Evolutionary conservation across 2,329 filamentous ascomycete genomes (phyloP).

Genomic region (Colletotrichum falcatum): DNA sequence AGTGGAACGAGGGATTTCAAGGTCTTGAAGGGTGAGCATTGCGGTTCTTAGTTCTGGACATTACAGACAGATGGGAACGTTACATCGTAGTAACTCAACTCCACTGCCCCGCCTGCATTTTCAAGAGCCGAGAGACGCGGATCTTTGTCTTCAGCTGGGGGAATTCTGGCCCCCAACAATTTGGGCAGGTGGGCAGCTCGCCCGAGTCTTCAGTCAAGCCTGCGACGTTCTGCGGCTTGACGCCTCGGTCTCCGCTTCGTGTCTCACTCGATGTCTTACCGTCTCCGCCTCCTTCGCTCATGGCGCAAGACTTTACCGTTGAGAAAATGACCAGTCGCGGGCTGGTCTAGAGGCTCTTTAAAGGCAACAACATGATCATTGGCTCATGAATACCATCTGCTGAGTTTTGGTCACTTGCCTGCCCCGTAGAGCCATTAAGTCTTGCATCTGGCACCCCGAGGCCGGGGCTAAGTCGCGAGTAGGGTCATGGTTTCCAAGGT

Average conservation of each 20-base stretch:
- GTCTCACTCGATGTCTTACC: background rate
- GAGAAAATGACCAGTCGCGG: background rate
- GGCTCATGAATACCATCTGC: background rate
- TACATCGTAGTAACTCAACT: no score
- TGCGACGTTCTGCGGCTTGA: conserved; percentile 2
- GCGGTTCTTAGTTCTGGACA: no score
- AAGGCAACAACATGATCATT: background rate
- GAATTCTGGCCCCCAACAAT: background rate
- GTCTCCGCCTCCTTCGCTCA: background rate
- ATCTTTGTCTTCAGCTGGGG: no score
- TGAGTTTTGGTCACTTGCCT: background rate
- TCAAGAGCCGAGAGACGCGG: no score
- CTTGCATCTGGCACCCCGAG: background rate
- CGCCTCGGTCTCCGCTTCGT: background rate
- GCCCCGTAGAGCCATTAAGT: background rate
- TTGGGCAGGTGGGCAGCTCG: background rate
- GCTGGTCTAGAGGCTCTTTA: background rate
- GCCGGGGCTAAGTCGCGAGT: background rate
- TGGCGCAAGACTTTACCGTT: background rate
- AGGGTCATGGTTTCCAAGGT: background rate
- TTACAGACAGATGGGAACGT: no score
- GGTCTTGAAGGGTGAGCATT: no score
- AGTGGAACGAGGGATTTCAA: background rate
- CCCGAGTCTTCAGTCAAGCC: conserved; percentile 6
- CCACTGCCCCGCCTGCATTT: no score